Evolutionary conservation across 805 yeast species (phyloP).

Genomic region (Pichia manshurica): DNA sequence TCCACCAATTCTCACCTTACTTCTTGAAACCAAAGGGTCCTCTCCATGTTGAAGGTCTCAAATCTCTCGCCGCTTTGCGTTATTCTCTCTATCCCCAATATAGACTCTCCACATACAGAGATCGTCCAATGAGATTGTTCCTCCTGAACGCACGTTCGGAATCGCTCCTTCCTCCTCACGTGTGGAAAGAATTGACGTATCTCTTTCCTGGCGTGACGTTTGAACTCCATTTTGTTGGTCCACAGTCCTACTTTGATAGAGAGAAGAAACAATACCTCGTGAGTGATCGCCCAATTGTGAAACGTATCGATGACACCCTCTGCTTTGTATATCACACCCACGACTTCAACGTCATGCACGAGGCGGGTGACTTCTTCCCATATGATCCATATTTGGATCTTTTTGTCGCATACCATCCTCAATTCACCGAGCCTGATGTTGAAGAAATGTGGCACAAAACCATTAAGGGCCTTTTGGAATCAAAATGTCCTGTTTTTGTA

Average conservation of each 20-base stretch:
- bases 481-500: conserved; percentile 86
- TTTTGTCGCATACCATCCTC: conserved; percentile 94
- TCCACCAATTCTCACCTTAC: conserved; percentile 86
- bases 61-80: conserved; percentile 86
- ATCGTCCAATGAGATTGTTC: conserved; percentile 85
- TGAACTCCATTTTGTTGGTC: conserved; percentile 90
- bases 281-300: conserved; percentile 59
- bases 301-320: conserved; percentile 68
- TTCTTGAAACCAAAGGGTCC: conserved; percentile 79
- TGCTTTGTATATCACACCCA: conserved; percentile 80
- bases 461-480: conserved; percentile 79
- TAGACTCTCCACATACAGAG: conserved; percentile 57
- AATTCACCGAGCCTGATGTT: conserved; percentile 76
- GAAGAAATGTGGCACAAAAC: conserved; percentile 79
- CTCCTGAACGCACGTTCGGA: conserved; percentile 90
- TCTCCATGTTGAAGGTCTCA: conserved; percentile 84
- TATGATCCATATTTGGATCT: conserved; percentile 94
- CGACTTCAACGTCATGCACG: conserved; percentile 86
- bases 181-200: conserved; percentile 89
- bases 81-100: conserved; percentile 80
- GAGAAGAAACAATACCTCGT: conserved; percentile 55
- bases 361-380: conserved; percentile 92
- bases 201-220: conserved; percentile 77
- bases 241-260: conserved; percentile 79
- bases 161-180: conserved; percentile 87